These are phyloP conservation scores for Pogostemon cablin DNA, from an alignment of 257 asterid species.

Conservation along the genomic window DNA sequence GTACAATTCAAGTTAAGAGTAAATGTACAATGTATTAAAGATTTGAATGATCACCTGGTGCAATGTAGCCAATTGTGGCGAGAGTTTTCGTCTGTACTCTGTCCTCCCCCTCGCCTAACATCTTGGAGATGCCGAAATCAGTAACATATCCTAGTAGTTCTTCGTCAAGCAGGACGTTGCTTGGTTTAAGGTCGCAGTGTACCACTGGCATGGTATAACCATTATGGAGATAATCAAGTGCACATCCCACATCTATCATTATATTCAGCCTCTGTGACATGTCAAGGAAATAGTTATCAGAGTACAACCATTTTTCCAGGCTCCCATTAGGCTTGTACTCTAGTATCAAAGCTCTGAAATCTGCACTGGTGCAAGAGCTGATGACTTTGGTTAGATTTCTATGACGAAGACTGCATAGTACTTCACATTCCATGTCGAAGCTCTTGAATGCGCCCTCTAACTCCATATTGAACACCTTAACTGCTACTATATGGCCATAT, in stretches of 20 bases:
- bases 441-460: conserved; percentile 32
- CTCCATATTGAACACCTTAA: conserved; percentile 38
- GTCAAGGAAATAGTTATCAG: conserved; percentile 27
- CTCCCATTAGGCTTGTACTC: conserved; percentile 36
- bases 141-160: conserved; percentile 33
- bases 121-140: conserved; percentile 38
- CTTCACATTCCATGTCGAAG: conserved; percentile 34
- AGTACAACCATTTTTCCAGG: conserved; percentile 33
- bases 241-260: conserved; percentile 37
- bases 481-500: conserved; percentile 30
- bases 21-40: not conserved
- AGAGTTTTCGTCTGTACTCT: conserved; percentile 26
- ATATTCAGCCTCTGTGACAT: conserved; percentile 31
- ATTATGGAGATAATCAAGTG: conserved; percentile 36
- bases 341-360: conserved; percentile 31
- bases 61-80: conserved; percentile 38
- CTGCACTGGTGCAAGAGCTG: conserved; percentile 22
- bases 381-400: conserved; percentile 28
- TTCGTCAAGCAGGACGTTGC: conserved; percentile 39
- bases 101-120: conserved; percentile 26
- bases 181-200: conserved; percentile 47
- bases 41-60: conserved; percentile 31
- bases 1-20: not conserved
- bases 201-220: conserved; percentile 31
- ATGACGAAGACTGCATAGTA: conserved; percentile 28